A percentile compares a stretch with the other conserved stretches of the same genome.
phyloP scores from a whole-genome alignment of 257 asterid genomes.

The Primulina eburnea region DNA sequence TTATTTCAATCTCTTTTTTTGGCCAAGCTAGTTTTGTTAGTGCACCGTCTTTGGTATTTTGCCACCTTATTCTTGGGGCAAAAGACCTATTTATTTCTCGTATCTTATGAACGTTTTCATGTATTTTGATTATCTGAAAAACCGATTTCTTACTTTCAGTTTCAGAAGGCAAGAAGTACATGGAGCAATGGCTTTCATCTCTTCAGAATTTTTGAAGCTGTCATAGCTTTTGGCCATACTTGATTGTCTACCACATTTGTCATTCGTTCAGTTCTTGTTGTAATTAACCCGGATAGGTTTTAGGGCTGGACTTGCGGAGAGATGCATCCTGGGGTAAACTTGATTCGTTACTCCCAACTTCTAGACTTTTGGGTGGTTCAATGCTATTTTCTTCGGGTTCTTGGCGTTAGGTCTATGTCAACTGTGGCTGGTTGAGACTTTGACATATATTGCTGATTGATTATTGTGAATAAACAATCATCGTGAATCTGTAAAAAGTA shows the following conservation, averaged over 20 bases:
- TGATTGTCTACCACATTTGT: constrained; percentile 18
- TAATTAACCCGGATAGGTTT: constrained; percentile 14
- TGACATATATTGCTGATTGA: constrained; percentile 25
- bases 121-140: background rate
- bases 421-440: constrained; percentile 21
- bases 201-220: constrained; percentile 67
- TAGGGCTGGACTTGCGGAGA: constrained; percentile 14
- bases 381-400: constrained; percentile 23
- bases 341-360: background rate
- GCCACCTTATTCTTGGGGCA: background rate
- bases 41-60: background rate
- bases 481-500: constrained; percentile 29
- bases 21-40: background rate
- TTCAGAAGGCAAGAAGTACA: constrained; percentile 63
- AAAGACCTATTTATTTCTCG: background rate
- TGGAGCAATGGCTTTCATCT: constrained; percentile 84
- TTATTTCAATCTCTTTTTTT: no score
- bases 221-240: constrained; percentile 14
- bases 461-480: constrained; percentile 33
- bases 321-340: background rate
- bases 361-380: constrained; percentile 3
- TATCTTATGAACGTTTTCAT: background rate
- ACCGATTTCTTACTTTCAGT: constrained; percentile 13
- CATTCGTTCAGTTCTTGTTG: constrained; percentile 9
- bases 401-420: constrained; percentile 16